Evolutionary conservation across 495 filamentous ascomycete genomes (phyloP), one percentile per base, ranked within the genome.

Genomic region (Pseudevernia furfuracea): DNA sequence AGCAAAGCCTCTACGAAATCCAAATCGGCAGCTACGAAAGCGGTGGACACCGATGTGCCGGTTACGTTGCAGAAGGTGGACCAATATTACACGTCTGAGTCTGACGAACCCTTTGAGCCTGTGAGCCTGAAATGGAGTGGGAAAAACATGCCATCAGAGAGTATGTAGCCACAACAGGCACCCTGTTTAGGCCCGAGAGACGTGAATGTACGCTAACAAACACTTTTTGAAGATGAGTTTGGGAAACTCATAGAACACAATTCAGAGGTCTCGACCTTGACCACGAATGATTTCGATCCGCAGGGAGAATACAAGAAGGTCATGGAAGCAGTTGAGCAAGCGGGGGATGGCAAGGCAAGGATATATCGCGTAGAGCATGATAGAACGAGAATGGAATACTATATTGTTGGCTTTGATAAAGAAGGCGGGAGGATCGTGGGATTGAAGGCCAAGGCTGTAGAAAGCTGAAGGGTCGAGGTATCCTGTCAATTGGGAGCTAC

Each of bases 91-190:
- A 73, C 82, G 6, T 91, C 87, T 61, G 91, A 96, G 64, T 82
- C 89, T 9, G 91, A 96, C 74, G 89, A 93, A 76, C 87, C 87
- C 43, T 96, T 92, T 73, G 86, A 86, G 71, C 82, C 85, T 2
- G 90, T 96, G 7, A 81, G 77, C 59, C 70, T 96, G 68, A 77
- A 75, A 64, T 92, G 81, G 81, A 77, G 80, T 52, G 85, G 83
- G 48, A 61, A 68, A 34, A 65, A 65, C 1, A 58, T 75, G 56
- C 74, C 71, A 32, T 61, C 56, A 53, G 68, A 71, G 60, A 70
- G 76, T 77, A 61, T 68, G 36, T 30, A 39, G 10, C 59, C 5
- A 37, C 17, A 25, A 49, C 23, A 21, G 44, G 38, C 17, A 63
- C 9, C 55, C 30, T 34, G 34, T 32, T 52, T 17, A 64, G 15